These are phyloP conservation scores for Obba rivulosa DNA, from an alignment of 768 basidiomycete genomes.

Conservation along the genomic window DNA sequence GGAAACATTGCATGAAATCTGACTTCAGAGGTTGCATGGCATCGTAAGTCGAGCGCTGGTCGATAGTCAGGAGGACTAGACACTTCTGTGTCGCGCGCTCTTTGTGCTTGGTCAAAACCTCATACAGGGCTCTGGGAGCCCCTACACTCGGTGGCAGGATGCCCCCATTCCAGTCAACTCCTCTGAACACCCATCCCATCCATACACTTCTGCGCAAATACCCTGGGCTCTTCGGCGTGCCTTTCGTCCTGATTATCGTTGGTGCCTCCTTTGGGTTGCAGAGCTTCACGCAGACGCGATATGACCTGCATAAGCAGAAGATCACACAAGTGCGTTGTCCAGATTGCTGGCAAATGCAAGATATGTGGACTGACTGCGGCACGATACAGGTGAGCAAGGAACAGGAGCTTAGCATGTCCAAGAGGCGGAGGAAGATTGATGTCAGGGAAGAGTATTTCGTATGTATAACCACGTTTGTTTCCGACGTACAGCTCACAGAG, in stretches of 20 bases:
- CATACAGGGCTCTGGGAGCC: neutral
- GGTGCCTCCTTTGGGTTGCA: constrained; percentile 80
- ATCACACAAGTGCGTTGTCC: constrained; percentile 51
- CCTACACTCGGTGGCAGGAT: constrained; percentile 24
- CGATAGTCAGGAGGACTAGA: too few species aligned
- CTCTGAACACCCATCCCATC: constrained; percentile 36
- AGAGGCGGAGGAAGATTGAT: constrained; percentile 76
- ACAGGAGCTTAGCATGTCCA: constrained; percentile 70
- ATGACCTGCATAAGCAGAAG: constrained; percentile 82
- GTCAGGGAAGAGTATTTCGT: constrained; percentile 96
- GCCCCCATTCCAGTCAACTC: constrained; percentile 47
- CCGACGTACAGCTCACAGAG: neutral
- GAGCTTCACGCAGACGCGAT: constrained; percentile 82
- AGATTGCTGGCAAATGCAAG: neutral
- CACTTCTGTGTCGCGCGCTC: too few species aligned
- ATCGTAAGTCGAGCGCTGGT: too few species aligned
- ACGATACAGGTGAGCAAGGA: constrained; percentile 59
- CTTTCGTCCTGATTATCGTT: constrained; percentile 83
- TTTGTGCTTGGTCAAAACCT: too few species aligned
- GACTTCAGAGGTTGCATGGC: too few species aligned
- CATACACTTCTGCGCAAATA: constrained; percentile 47
- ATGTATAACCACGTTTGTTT: constrained; percentile 30
- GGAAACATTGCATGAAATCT: too few species aligned
- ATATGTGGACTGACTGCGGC: neutral
- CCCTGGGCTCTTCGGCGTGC: constrained; percentile 77